These are phyloP conservation scores for Citrullus amarus DNA, from an alignment of 306 rosid genomes.

Conservation along the genomic window DNA sequence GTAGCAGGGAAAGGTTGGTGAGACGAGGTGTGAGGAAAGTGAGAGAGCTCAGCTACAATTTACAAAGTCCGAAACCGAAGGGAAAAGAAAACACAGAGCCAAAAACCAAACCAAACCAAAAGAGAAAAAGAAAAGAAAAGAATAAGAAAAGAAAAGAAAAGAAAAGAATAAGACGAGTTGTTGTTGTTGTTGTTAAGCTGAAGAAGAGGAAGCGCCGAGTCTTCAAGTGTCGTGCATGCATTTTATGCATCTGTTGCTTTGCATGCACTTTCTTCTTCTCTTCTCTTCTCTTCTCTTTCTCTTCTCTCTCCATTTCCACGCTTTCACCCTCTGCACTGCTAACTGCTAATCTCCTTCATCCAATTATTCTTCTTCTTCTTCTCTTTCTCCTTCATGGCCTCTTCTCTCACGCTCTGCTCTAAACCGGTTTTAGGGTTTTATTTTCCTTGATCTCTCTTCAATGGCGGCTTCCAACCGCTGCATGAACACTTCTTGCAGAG, in stretches of 20 bases:
- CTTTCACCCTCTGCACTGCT: background rate
- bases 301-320: background rate
- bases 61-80: no score
- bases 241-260: conserved; percentile 58
- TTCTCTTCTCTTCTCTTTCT: background rate
- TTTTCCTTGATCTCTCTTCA: conserved; percentile 28
- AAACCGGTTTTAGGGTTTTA: conserved; percentile 38
- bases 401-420: conserved; percentile 1
- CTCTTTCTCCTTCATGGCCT: background rate
- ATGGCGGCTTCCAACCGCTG: conserved; percentile 81
- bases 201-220: conserved; percentile 31
- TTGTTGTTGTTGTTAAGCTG: background rate
- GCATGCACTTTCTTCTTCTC: conserved; percentile 69
- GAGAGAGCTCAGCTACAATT: no score
- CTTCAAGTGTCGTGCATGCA: conserved; percentile 99
- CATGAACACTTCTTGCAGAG: conserved; percentile 42
- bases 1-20: background rate
- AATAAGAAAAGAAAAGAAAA: no score
- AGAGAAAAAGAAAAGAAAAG: no score
- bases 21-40: background rate
- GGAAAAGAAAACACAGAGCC: no score
- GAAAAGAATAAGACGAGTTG: background rate
- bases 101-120: no score
- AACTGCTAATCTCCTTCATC: background rate
- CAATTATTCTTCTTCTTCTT: no score